A percentile compares a stretch with the other conserved stretches of the same genome.
Evolutionary conservation across 495 filamentous ascomycete genomes (phyloP).

Genomic region (Chaetomium fimeti): DNA sequence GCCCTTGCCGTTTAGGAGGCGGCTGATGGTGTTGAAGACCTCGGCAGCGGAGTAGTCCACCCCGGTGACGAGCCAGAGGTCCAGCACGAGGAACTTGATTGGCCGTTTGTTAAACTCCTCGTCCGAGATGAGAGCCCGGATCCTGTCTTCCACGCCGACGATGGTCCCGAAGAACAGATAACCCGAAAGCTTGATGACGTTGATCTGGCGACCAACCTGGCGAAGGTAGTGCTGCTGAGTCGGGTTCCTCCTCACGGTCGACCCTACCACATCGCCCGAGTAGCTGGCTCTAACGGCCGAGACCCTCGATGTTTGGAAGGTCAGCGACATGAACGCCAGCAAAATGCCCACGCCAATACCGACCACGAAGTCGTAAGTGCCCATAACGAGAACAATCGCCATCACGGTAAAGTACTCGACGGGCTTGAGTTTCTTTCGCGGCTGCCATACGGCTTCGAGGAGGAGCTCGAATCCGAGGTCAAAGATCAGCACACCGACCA

Average conservation of each 20-base stretch:
- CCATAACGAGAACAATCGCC: conserved; percentile 94
- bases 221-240: conserved; percentile 83
- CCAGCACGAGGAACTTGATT: conserved; percentile 87
- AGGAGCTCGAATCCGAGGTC: conserved; percentile 87
- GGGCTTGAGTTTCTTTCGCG: conserved; percentile 77
- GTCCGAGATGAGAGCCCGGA: conserved; percentile 76
- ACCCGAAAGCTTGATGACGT: conserved; percentile 84
- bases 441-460: conserved; percentile 80
- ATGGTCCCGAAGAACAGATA: conserved; percentile 98
- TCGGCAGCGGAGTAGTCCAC: conserved; percentile 95
- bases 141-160: conserved; percentile 84
- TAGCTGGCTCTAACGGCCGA: conserved; percentile 85
- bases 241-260: conserved; percentile 86
- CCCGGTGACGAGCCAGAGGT: conserved; percentile 84
- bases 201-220: conserved; percentile 80
- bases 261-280: conserved; percentile 80
- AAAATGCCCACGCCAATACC: conserved; percentile 91
- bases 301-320: conserved; percentile 84
- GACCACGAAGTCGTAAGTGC: conserved; percentile 89
- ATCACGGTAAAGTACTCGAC: conserved; percentile 91
- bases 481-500: conserved; percentile 93
- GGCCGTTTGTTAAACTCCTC: conserved; percentile 71
- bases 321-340: conserved; percentile 83
- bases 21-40: conserved; percentile 86
- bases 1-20: conserved; percentile 67